Conservation (phyloP, 192 early-diverging fungal genomes). For the Mortierella antarctica region DNA sequence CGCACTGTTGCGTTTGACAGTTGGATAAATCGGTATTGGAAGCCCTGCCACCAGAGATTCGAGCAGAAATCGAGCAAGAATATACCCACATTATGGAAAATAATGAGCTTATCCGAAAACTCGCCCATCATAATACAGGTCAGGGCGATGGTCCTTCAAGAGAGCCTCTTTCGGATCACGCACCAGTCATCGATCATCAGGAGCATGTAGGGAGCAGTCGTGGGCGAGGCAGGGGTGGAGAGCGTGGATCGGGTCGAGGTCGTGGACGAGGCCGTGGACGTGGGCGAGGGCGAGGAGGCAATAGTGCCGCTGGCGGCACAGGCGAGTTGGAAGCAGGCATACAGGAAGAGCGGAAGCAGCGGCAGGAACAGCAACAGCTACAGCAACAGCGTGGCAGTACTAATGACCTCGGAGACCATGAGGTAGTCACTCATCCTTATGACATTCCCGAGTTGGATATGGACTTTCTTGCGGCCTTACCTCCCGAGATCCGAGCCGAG, state of each 20-base stretch:
- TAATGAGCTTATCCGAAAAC: slow-evolving; percentile 26
- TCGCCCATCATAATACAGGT: slow-evolving; percentile 5
- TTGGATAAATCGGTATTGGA: slow-evolving; percentile 42
- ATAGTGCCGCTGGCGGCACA: not conserved
- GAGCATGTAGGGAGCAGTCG: not conserved
- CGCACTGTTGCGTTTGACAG: slow-evolving; percentile 4
- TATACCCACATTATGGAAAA: slow-evolving; percentile 45
- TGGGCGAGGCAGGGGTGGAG: not conserved
- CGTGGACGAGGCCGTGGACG: slow-evolving; percentile 1
- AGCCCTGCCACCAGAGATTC: slow-evolving; percentile 41
- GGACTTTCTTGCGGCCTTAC: slow-evolving; percentile 30
- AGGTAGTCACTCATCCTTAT: not conserved
- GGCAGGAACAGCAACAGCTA: no score
- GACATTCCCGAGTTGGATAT: slow-evolving; percentile 13
- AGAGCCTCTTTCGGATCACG: not conserved
- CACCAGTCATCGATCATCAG: not conserved
- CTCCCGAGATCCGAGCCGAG: slow-evolving; percentile 39
- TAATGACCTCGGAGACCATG: not conserved
- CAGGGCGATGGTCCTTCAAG: not conserved
- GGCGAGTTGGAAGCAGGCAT: no score
- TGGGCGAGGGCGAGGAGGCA: not conserved
- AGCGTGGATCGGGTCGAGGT: slow-evolving; percentile 1
- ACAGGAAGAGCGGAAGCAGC: no score
- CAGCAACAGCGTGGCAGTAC: no score
- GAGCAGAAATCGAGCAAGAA: slow-evolving; percentile 48